phyloP scores from a whole-genome alignment of 192 early-diverging fungal genomes.

The Glomus cerebriforme region DNA sequence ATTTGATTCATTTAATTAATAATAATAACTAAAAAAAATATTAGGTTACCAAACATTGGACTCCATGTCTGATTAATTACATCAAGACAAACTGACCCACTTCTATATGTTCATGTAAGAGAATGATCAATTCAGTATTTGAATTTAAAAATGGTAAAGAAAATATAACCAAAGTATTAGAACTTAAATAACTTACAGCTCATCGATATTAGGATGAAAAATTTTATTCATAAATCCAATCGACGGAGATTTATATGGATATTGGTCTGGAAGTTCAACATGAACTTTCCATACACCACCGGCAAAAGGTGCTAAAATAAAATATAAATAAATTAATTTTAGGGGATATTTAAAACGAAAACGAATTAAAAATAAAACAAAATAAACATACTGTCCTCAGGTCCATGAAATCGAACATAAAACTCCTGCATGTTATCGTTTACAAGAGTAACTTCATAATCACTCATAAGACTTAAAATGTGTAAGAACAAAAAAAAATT shows the following conservation, averaged over 20 bases:
- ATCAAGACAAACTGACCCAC: conserved; percentile 98
- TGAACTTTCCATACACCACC: conserved; percentile 97
- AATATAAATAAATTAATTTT: conserved; percentile 6
- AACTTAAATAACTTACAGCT: conserved; percentile 66
- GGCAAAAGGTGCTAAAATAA: conserved; percentile 80
- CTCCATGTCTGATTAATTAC: conserved; percentile 99
- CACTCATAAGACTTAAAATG: conserved; percentile 96
- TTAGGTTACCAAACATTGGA: conserved; percentile 91
- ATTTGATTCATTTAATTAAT: not conserved
- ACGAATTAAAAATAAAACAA: not conserved
- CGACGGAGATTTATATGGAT: conserved; percentile 98
- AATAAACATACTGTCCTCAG: conserved; percentile 81
- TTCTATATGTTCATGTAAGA: conserved; percentile 52
- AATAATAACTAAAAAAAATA: not conserved
- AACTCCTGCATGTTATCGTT: conserved; percentile 99
- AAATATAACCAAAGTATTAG: not conserved
- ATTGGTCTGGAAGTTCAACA: conserved; percentile 98
- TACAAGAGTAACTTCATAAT: conserved; percentile 97
- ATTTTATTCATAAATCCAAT: conserved; percentile 99
- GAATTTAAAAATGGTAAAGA: not conserved
- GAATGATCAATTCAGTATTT: not conserved
- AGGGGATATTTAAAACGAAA: not conserved
- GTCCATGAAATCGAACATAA: conserved; percentile 91
- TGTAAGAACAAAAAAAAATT: no score
- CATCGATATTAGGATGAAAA: conserved; percentile 99